A percentile compares a stretch with the other conserved stretches of the same genome.
Conservation (phyloP, 495 filamentous ascomycete species). For the Peziza echinospora region DNA sequence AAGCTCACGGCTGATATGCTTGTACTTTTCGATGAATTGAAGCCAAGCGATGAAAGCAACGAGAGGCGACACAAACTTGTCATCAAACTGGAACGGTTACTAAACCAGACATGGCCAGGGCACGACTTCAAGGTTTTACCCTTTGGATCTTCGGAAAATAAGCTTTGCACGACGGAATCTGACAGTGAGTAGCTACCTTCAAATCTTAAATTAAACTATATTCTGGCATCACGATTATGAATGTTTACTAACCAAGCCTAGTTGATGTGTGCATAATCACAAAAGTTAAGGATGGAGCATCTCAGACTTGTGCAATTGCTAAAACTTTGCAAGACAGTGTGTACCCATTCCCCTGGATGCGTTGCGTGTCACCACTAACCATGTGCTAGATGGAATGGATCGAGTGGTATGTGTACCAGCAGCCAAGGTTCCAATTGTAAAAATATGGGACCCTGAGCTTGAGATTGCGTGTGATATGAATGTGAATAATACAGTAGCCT, state of each 20-base stretch:
- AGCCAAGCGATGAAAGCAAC: slow-evolving; percentile 64
- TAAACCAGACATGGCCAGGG: slow-evolving; percentile 81
- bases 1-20: slow-evolving; percentile 63
- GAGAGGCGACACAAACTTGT: slow-evolving; percentile 52
- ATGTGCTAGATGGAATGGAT: slow-evolving; percentile 66
- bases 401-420: slow-evolving; percentile 79
- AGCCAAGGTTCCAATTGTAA: slow-evolving; percentile 94
- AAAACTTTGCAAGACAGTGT: neutral
- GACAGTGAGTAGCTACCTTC: slow-evolving; percentile 52
- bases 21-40: slow-evolving; percentile 60
- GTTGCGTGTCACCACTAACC: slow-evolving; percentile 2
- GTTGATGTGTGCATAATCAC: slow-evolving; percentile 97
- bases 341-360: neutral
- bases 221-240: too few species aligned
- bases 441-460: slow-evolving; percentile 93
- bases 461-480: slow-evolving; percentile 92
- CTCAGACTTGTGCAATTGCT: neutral
- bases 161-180: slow-evolving; percentile 86
- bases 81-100: slow-evolving; percentile 60
- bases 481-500: slow-evolving; percentile 81
- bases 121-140: slow-evolving; percentile 75
- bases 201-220: too few species aligned
- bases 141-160: slow-evolving; percentile 92
- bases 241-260: too few species aligned
- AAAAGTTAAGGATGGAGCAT: neutral